Evolutionary conservation across 805 yeast species (phyloP).

Genomic region (Suhomyces emberorum): DNA sequence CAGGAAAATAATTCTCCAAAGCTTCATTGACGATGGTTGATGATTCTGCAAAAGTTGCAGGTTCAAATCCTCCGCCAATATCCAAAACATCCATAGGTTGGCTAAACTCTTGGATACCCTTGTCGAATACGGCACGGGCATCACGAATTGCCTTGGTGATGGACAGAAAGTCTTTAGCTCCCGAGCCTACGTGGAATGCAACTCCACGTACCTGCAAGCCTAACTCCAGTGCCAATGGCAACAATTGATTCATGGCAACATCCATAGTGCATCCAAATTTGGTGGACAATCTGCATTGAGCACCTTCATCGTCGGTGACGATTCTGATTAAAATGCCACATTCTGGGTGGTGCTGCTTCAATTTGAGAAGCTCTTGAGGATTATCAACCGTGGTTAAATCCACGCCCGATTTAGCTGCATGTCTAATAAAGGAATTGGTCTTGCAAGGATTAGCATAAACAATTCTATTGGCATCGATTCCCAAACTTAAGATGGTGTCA

Average conservation of each 20-base stretch:
- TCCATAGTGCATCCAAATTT: conserved; percentile 80
- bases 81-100: conserved; percentile 59
- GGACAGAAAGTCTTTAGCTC: conserved; percentile 71
- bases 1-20: conserved; percentile 60
- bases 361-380: conserved; percentile 75
- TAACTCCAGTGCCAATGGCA: conserved; percentile 59
- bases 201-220: conserved; percentile 74
- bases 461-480: conserved; percentile 63
- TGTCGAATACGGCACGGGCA: conserved; percentile 63
- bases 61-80: conserved; percentile 91
- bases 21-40: conserved; percentile 55
- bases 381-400: conserved; percentile 86
- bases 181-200: conserved; percentile 95
- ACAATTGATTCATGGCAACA: conserved; percentile 48
- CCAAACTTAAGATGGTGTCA: conserved; percentile 56
- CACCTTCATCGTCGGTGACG: conserved; percentile 83
- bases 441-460: conserved; percentile 95
- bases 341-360: conserved; percentile 62
- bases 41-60: conserved; percentile 56
- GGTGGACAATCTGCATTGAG: conserved; percentile 81
- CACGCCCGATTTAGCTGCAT: conserved; percentile 56
- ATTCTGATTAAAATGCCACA: conserved; percentile 75
- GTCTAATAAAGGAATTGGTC: conserved; percentile 75
- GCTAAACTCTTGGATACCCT: conserved; percentile 43
- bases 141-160: conserved; percentile 70